Evolutionary conservation across 106 monocot genomes (phyloP).

Genomic region (Agapanthus africanus): DNA sequence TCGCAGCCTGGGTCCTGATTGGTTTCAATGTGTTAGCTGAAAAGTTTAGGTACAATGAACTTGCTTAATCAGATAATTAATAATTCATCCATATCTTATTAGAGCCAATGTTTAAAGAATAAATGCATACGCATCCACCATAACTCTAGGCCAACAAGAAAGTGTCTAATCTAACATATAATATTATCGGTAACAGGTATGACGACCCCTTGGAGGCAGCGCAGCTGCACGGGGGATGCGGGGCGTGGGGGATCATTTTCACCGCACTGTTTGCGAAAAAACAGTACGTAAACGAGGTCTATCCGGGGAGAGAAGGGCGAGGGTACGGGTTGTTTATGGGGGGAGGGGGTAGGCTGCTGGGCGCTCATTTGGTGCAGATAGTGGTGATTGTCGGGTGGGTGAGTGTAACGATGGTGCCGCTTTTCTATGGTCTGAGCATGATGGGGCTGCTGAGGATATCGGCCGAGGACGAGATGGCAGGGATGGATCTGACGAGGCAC

Average conservation of each 20-base stretch:
- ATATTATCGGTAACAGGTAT: too few relatives aligned
- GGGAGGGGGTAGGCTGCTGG: conserved; percentile 28
- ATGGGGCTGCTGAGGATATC: conserved; percentile 26
- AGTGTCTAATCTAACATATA: too few relatives aligned
- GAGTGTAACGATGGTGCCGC: conserved; percentile 23
- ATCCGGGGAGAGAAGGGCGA: not conserved
- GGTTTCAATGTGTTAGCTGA: not conserved
- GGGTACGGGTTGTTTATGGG: conserved; percentile 37
- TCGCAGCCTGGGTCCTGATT: conserved; percentile 2
- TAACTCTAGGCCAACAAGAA: too few relatives aligned
- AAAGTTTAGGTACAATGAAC: conserved; percentile 12
- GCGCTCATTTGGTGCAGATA: conserved; percentile 20
- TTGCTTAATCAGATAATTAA: too few relatives aligned
- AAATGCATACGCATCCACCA: too few relatives aligned
- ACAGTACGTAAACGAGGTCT: conserved; percentile 29
- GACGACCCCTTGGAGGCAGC: conserved; percentile 46
- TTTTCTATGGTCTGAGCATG: conserved; percentile 22
- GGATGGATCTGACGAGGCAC: conserved; percentile 32
- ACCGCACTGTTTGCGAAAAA: conserved; percentile 32
- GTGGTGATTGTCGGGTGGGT: conserved; percentile 31
- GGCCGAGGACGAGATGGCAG: conserved; percentile 35
- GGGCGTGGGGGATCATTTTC: conserved; percentile 35
- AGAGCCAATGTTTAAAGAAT: too few relatives aligned
- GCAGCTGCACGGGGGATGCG: conserved; percentile 43
- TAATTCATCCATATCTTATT: too few relatives aligned